These are phyloP conservation scores for Entomortierella parvispora DNA, from an alignment of 192 early-diverging fungal species.

Conservation along the genomic window DNA sequence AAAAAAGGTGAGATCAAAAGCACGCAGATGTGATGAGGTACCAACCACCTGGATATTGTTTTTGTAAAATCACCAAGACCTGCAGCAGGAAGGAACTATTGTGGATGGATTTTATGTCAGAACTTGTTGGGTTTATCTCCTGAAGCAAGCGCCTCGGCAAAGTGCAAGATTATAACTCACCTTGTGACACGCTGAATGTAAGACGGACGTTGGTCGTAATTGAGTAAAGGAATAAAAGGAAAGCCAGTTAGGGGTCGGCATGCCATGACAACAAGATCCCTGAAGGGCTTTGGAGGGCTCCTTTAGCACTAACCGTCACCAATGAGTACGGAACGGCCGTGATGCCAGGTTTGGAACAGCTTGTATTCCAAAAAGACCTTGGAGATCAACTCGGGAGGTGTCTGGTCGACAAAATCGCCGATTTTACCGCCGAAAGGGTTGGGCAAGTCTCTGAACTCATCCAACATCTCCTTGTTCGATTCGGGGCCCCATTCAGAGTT, in stretches of 20 bases:
- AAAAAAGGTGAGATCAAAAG: too few relatives aligned
- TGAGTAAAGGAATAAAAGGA: too few relatives aligned
- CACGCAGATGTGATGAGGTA: too few relatives aligned
- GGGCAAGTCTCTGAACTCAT: too few relatives aligned
- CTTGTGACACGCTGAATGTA: not conserved
- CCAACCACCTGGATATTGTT: too few relatives aligned
- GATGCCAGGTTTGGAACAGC: slow-evolving; percentile 31
- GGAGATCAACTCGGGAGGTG: slow-evolving; percentile 20
- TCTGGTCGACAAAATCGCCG: slow-evolving; percentile 1
- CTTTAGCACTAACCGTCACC: slow-evolving; percentile 12
- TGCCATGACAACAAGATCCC: too few relatives aligned
- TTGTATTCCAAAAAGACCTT: slow-evolving; percentile 41
- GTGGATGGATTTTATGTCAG: not conserved
- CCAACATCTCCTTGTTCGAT: not conserved
- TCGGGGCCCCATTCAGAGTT: slow-evolving; percentile 36
- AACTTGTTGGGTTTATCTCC: too few relatives aligned
- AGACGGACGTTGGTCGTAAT: too few relatives aligned
- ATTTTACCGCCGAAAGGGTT: too few relatives aligned
- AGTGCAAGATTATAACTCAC: not conserved
- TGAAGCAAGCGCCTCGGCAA: not conserved
- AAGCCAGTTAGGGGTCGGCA: too few relatives aligned
- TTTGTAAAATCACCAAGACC: too few relatives aligned
- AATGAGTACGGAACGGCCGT: slow-evolving; percentile 18
- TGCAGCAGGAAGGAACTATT: not conserved
- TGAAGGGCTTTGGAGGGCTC: too few relatives aligned